Base-by-base conservation (phyloP, 2,329 filamentous ascomycete species). In the Sordariomycetes sp. region DNA sequence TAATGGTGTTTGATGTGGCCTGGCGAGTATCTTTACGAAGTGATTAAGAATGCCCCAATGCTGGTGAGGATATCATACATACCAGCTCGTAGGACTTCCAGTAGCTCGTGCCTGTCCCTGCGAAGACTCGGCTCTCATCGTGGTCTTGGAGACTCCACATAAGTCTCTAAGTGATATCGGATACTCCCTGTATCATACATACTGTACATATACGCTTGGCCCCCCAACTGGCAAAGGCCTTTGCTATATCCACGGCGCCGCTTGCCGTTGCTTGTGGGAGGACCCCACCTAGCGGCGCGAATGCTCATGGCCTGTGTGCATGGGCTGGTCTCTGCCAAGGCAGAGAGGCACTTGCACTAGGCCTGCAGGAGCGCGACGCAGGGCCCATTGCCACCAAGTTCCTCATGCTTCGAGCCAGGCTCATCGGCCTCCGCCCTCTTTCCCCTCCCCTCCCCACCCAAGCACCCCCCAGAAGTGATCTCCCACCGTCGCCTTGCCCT, bases 401-500 rank as follows among this genome's bases (percentile, higher is more conserved):
- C 37, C 37, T 16, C 20, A 20, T 48, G 8, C 22, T 14, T 24
- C 22, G 6, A 50, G 6, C 8, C 46, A 50, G 7, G 20, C 46
- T 50, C 22, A 7, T 20, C 46, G 20, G n/a, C 22, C n/a, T 50
- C 46, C 46, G 12, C 22, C n/a, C 8, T 22, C 20, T 24, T 22
- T 4, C 46, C 46, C 22, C n/a, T 22, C 7, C 55, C 53, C 16
- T 20, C 34, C 34, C 50, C 55, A 50, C 54, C 62, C 61, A 58
- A 75, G 69, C 14, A 66, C 55, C 1, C 67, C 68, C 14, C 69
- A 66, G 16, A 76, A 63, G 61, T 68, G 71, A 63, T 79, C 77
- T 63, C 67, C 67, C 32, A 74, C 54, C 3, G 75, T 78, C 60
- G 73, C 70, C 66, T 77, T 73, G 56, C 80, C 84, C 65, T 80